Conservation (phyloP, 2,329 filamentous ascomycete species). For the Cladophialophora psammophila region DNA sequence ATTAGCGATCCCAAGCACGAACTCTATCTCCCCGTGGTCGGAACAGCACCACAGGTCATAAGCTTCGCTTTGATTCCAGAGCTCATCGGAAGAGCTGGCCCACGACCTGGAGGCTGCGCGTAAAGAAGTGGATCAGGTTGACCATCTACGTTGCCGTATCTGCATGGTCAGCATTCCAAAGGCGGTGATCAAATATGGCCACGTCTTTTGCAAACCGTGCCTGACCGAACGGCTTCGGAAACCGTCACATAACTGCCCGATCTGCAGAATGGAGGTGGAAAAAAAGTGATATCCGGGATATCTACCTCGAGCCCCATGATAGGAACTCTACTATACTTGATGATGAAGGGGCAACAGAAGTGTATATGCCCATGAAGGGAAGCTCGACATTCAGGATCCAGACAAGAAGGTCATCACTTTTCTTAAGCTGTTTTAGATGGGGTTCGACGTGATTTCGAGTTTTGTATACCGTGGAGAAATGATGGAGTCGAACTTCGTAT, state of each 20-base stretch:
- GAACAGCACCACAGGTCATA: slow-evolving; percentile 21
- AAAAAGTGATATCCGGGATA: neutral
- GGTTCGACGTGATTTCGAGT: neutral
- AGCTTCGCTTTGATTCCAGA: slow-evolving; percentile 20
- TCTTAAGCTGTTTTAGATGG: neutral
- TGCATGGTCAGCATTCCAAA: no score
- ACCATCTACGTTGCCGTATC: no score
- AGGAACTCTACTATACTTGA: neutral
- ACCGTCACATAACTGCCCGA: no score
- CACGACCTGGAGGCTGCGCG: no score
- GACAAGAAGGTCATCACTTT: neutral
- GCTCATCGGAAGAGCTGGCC: slow-evolving; percentile 10
- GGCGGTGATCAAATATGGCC: no score
- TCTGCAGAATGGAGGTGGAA: no score
- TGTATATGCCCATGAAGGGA: neutral
- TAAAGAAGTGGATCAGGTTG: no score
- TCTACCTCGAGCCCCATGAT: neutral
- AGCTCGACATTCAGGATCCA: neutral
- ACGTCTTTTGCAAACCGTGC: no score
- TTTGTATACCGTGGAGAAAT: neutral
- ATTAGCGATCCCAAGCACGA: slow-evolving; percentile 24
- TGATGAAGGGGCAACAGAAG: neutral
- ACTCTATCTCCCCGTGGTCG: slow-evolving; percentile 18
- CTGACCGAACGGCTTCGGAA: no score
- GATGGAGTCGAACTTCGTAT: neutral